phyloP scores from a whole-genome alignment of 2,329 filamentous ascomycete species.

The Fusarium sterilihyphosum region DNA sequence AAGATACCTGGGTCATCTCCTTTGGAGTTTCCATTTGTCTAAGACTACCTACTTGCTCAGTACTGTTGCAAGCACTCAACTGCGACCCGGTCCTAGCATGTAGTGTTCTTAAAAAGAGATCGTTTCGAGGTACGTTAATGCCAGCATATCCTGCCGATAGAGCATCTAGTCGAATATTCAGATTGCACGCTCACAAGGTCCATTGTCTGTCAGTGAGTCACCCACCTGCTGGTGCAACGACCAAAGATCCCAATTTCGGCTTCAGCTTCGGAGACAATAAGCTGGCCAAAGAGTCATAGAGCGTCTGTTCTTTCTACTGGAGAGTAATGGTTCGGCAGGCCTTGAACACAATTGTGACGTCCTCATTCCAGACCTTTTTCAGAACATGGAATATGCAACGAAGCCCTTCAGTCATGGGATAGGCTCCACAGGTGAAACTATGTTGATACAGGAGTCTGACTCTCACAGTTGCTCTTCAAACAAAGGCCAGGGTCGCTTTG shows the following conservation, averaged over 20 bases:
- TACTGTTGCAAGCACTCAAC: neutral
- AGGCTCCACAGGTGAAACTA: conserved; percentile 25
- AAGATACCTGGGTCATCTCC: neutral
- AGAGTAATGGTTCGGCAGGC: neutral
- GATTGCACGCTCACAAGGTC: neutral
- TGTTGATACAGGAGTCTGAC: conserved; percentile 12
- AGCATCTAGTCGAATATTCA: neutral
- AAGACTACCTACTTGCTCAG: neutral
- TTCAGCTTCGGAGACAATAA: neutral
- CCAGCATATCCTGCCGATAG: neutral
- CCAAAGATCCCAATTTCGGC: neutral
- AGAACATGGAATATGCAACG: conserved; percentile 9
- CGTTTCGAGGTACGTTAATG: neutral
- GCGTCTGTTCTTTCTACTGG: neutral
- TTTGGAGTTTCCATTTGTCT: neutral
- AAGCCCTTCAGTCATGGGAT: neutral
- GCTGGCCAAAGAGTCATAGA: neutral
- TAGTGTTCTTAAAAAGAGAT: neutral
- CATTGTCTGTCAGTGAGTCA: neutral
- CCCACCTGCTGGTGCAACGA: neutral
- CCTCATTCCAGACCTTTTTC: conserved; percentile 19
- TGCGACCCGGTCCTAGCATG: neutral
- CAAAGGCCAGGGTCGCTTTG: conserved; percentile 4
- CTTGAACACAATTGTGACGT: neutral
- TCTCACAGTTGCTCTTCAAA: neutral